These are phyloP conservation scores for Millerozyma acaciae DNA, from an alignment of 805 yeast species.

Conservation along the genomic window DNA sequence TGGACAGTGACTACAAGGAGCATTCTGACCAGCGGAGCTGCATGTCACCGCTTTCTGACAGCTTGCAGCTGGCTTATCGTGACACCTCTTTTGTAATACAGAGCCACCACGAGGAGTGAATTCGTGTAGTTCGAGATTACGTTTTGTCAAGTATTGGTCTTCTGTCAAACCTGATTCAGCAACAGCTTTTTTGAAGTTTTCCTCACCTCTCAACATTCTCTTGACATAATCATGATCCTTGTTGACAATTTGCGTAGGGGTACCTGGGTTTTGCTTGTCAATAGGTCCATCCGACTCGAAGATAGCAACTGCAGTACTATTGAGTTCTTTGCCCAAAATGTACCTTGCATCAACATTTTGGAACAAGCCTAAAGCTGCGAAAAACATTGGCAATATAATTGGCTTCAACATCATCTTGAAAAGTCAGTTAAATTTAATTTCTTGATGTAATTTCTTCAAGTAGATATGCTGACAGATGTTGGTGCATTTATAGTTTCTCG, in stretches of 20 bases:
- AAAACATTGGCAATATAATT: too few relatives aligned
- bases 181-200: neutral
- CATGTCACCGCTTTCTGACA: neutral
- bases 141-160: neutral
- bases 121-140: neutral
- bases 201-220: neutral
- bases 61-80: neutral
- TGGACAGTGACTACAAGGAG: constrained; percentile 1
- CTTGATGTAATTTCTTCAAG: too few relatives aligned
- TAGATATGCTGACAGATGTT: too few relatives aligned
- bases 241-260: neutral
- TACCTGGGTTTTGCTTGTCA: neutral
- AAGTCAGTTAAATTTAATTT: too few relatives aligned
- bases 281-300: neutral
- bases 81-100: constrained; percentile 1
- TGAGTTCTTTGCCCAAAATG: neutral
- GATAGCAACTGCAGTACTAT: constrained; percentile 1
- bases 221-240: neutral
- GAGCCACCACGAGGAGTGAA: constrained; percentile 1
- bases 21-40: neutral
- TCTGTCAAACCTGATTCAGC: neutral
- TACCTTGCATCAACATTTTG: neutral
- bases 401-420: too few relatives aligned
- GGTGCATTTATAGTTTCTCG: too few relatives aligned
- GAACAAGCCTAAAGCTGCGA: too few relatives aligned